Base-by-base conservation (phyloP, 2,329 filamentous ascomycete species). In the Paraconiothyrium brasiliense region DNA sequence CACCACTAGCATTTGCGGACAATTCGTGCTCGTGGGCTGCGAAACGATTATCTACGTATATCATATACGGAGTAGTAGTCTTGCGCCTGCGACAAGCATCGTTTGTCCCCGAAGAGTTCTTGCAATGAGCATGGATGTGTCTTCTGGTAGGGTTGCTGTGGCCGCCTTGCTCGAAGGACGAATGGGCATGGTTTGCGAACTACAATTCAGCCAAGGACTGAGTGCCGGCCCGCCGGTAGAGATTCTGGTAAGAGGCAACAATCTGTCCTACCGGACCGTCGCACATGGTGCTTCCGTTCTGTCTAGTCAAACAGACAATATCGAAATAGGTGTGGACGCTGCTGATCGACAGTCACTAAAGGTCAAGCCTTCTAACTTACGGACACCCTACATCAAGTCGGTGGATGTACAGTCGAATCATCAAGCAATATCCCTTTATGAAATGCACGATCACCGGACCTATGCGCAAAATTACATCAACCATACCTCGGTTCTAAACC, bases 101-200 rank as follows among this genome's bases (percentile, higher is more conserved):
- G 71, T 83, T 14, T 90, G 88, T 67, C 87, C 86, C 13, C 79
- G 82, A 16, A 79, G 83, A 48, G 84, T 90, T 2, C 71, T 91
- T 6, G 83, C 84, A 3, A 85, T 87, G 67, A 86, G 86, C 63
- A 89, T 91, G 83, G 87, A 90, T 71, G 86, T 86, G 0, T 88
- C 84, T 4, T 83, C 81, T 2, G 79, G 84, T 9, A 81, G 83
- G 47, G 82, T 86, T 66, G 82, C 86, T 7, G 79, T 90, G 55
- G 88, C 87, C 16, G 83, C 86, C 34, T 77, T 91, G 9, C 79
- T 90, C 50, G 83, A 87, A 63, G 86, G 86, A 7, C 84, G 88
- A 2, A 81, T 86, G 71, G 88, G 87, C 4, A 82, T 90, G 71
- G 82, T 90, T 0, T 89, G 84, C 67, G 85, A 90, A 51, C 67